Percentiles rank a stretch among this genome's conserved stretches.
Evolutionary conservation across 2,329 filamentous ascomycete species (phyloP).

Genomic region (Domatiomyces catenatus): DNA sequence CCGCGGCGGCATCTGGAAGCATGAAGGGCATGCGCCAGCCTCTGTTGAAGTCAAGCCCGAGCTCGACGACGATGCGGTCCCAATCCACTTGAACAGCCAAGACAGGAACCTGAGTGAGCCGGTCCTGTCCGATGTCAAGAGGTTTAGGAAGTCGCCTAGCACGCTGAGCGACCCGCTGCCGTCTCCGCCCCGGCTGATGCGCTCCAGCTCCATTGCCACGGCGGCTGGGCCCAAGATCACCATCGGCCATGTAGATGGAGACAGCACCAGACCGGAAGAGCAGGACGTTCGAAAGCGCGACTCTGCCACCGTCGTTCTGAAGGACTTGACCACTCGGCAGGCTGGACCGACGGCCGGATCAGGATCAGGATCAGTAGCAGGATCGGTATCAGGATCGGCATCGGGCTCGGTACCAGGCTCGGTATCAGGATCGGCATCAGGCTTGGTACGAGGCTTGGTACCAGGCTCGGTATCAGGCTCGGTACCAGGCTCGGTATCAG

Average conservation of each 20-base stretch:
- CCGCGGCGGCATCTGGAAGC: slow-evolving; percentile 69
- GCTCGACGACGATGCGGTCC: slow-evolving; percentile 19
- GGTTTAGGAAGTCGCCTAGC: slow-evolving; percentile 7
- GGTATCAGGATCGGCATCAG: slow-evolving; percentile 32
- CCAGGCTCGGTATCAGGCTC: no score
- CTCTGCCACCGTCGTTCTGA: slow-evolving; percentile 47
- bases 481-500: slow-evolving; percentile 33
- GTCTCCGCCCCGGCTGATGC: slow-evolving; percentile 39
- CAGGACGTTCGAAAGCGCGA: slow-evolving; percentile 28
- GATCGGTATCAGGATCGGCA: no score
- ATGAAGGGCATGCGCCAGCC: slow-evolving; percentile 19
- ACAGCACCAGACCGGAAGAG: slow-evolving; percentile 45
- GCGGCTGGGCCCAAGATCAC: slow-evolving; percentile 51
- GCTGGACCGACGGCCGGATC: slow-evolving; percentile 25
- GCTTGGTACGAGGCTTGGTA: no score
- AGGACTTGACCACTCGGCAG: slow-evolving; percentile 47
- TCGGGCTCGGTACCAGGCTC: slow-evolving; percentile 37
- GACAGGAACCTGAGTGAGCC: slow-evolving; percentile 24
- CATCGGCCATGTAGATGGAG: slow-evolving; percentile 50
- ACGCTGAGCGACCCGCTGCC: slow-evolving; percentile 14
- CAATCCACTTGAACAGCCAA: slow-evolving; percentile 11
- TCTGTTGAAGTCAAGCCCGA: slow-evolving; percentile 20
- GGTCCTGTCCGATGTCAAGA: slow-evolving; percentile 22
- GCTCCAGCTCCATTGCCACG: slow-evolving; percentile 47
- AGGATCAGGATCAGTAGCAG: no score